Evolutionary conservation across 129 eudicot genomes (phyloP).

Genomic region (Silybum marianum): DNA sequence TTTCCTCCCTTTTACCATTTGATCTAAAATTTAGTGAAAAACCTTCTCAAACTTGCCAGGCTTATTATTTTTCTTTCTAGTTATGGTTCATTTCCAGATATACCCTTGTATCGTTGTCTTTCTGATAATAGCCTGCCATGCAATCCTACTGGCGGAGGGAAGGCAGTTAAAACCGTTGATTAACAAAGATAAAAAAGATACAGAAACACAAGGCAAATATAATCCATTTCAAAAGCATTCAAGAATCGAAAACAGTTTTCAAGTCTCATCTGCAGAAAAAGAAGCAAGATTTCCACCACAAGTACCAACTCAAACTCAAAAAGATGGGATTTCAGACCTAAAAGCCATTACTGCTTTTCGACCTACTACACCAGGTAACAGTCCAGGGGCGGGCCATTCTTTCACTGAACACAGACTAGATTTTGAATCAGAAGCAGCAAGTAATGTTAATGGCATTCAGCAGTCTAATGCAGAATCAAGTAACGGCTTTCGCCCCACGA

Average conservation of each 20-base stretch:
- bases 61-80: background rate
- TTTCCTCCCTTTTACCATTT: background rate
- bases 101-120: slow-evolving; percentile 23
- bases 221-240: background rate
- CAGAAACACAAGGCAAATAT: background rate
- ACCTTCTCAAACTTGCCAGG: background rate
- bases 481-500: slow-evolving; percentile 40
- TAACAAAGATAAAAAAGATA: slow-evolving; percentile 3
- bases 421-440: slow-evolving; percentile 20
- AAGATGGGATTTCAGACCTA: slow-evolving; percentile 4
- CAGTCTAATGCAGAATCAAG: slow-evolving; percentile 22
- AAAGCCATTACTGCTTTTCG: slow-evolving; percentile 14
- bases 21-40: background rate
- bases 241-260: slow-evolving; percentile 10
- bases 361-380: slow-evolving; percentile 43
- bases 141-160: slow-evolving; percentile 34
- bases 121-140: slow-evolving; percentile 21
- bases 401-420: slow-evolving; percentile 16
- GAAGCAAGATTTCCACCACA: slow-evolving; percentile 10
- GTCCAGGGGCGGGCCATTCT: slow-evolving; percentile 55
- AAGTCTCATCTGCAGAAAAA: background rate
- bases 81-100: slow-evolving; percentile 36
- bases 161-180: slow-evolving; percentile 38
- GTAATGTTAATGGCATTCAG: background rate
- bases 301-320: slow-evolving; percentile 4